A percentile compares a stretch with the other conserved stretches of the same genome.
Conservation (phyloP, 2,329 filamentous ascomycete genomes). For the Thyridium curvatum region DNA sequence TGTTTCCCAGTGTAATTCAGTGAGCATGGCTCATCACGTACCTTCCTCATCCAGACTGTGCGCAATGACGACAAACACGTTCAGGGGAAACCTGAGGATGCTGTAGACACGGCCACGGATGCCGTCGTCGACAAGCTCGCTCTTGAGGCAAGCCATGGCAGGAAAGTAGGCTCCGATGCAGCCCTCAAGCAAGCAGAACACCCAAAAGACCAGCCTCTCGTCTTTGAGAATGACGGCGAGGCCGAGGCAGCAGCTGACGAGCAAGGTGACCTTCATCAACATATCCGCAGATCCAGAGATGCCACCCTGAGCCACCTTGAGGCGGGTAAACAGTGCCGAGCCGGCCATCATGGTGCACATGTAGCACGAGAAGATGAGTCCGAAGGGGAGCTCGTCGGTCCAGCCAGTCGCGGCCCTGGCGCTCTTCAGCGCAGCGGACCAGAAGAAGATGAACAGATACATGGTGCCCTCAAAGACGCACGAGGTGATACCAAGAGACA, state of each 20-base stretch:
- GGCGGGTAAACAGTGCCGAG: slow-evolving; percentile 36
- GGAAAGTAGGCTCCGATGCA: slow-evolving; percentile 55
- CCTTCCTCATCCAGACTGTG: slow-evolving; percentile 39
- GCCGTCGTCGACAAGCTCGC: slow-evolving; percentile 44
- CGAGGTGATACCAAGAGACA: slow-evolving; percentile 43
- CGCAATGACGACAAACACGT: slow-evolving; percentile 43
- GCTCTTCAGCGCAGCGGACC: slow-evolving; percentile 47
- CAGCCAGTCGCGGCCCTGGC: slow-evolving; percentile 21
- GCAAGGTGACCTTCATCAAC: slow-evolving; percentile 24
- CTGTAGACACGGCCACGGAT: slow-evolving; percentile 49
- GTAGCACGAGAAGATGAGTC: slow-evolving; percentile 48
- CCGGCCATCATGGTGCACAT: slow-evolving; percentile 53
- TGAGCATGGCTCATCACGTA: slow-evolving; percentile 7
- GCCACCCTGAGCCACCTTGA: too few species aligned
- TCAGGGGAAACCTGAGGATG: slow-evolving; percentile 49
- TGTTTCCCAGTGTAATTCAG: too few species aligned
- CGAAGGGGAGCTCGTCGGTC: slow-evolving; percentile 29
- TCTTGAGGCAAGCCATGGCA: slow-evolving; percentile 48
- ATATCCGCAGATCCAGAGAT: slow-evolving; percentile 13
- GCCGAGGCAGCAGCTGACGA: slow-evolving; percentile 29
- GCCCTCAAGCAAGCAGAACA: slow-evolving; percentile 50
- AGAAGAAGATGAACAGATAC: slow-evolving; percentile 59
- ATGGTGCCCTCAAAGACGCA: slow-evolving; percentile 56
- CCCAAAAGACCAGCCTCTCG: slow-evolving; percentile 43
- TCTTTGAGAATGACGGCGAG: slow-evolving; percentile 32